Percentiles rank a stretch among this genome's conserved stretches.
Conservation (phyloP, 1,284 basidiomycete genomes). For the Rhodotorula sp. region DNA sequence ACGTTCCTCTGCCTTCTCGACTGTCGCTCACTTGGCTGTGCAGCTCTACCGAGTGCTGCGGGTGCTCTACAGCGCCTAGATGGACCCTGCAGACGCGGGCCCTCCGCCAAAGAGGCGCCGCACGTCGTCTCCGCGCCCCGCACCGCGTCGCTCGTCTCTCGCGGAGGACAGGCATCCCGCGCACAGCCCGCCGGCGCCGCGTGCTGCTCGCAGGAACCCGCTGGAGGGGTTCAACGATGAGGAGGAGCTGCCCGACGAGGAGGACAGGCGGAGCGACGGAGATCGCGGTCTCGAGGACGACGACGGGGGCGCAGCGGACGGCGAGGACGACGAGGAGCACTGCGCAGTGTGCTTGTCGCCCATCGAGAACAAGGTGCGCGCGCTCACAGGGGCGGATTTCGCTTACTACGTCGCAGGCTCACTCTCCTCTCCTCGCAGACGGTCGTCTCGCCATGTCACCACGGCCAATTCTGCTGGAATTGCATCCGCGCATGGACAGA, state of each 20-base stretch:
- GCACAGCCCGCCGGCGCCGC: not conserved
- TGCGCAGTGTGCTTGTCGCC: conserved; percentile 49
- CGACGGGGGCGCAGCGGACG: conserved; percentile 1
- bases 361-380: conserved; percentile 44
- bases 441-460: conserved; percentile 46
- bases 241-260: not conserved
- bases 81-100: not conserved
- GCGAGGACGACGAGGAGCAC: conserved; percentile 38
- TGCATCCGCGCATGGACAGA: conserved; percentile 49
- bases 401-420: not conserved
- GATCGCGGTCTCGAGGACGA: not conserved
- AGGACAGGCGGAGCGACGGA: not conserved
- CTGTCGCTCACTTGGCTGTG: no score
- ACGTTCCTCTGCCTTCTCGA: no score
- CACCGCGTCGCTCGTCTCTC: not conserved
- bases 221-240: conserved; percentile 27
- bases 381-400: not conserved
- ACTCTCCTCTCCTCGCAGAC: conserved; percentile 25
- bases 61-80: not conserved
- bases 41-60: no score
- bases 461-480: conserved; percentile 49
- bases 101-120: conserved; percentile 9
- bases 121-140: not conserved
- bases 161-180: not conserved
- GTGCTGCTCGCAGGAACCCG: not conserved